phyloP scores from a whole-genome alignment of 2,329 filamentous ascomycete species.

The Diplocarpon mali region DNA sequence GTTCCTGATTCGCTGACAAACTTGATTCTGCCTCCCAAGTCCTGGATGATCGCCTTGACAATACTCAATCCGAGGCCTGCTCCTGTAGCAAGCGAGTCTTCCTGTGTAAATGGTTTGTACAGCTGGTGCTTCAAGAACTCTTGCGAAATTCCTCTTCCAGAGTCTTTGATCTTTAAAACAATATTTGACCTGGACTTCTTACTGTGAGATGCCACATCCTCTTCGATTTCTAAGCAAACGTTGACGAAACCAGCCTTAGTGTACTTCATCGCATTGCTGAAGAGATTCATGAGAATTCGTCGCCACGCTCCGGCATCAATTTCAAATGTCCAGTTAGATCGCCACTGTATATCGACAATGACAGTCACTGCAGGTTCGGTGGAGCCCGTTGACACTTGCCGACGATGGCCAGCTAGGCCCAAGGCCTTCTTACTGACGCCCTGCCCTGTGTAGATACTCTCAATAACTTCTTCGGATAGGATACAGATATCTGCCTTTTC shows the following conservation, averaged over 20 bases:
- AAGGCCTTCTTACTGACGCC: slow-evolving; percentile 18
- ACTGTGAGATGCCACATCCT: slow-evolving; percentile 11
- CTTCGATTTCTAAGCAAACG: slow-evolving; percentile 29
- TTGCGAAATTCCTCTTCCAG: slow-evolving; percentile 52
- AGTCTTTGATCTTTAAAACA: slow-evolving; percentile 43
- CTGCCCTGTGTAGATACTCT: slow-evolving; percentile 24
- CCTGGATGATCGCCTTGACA: slow-evolving; percentile 47
- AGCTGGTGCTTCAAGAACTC: slow-evolving; percentile 49
- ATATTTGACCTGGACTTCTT: slow-evolving; percentile 15
- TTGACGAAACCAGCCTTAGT: slow-evolving; percentile 41
- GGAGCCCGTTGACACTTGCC: slow-evolving; percentile 7
- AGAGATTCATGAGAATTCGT: slow-evolving; percentile 47
- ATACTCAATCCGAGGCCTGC: slow-evolving; percentile 54
- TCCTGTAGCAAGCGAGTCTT: slow-evolving; percentile 48
- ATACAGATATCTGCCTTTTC: slow-evolving; percentile 22
- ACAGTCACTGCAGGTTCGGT: slow-evolving; percentile 30
- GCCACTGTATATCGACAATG: slow-evolving; percentile 39
- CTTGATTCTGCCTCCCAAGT: slow-evolving; percentile 47
- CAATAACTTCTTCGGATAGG: slow-evolving; percentile 25
- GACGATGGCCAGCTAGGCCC: slow-evolving; percentile 16
- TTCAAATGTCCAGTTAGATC: slow-evolving; percentile 39
- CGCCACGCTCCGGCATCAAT: slow-evolving; percentile 43
- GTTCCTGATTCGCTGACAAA: slow-evolving; percentile 41
- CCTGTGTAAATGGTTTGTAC: slow-evolving; percentile 53
- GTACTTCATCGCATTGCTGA: slow-evolving; percentile 53